Conservation (phyloP, 352 stramenopile genomes). For the Phytophthora kernoviae region DNA sequence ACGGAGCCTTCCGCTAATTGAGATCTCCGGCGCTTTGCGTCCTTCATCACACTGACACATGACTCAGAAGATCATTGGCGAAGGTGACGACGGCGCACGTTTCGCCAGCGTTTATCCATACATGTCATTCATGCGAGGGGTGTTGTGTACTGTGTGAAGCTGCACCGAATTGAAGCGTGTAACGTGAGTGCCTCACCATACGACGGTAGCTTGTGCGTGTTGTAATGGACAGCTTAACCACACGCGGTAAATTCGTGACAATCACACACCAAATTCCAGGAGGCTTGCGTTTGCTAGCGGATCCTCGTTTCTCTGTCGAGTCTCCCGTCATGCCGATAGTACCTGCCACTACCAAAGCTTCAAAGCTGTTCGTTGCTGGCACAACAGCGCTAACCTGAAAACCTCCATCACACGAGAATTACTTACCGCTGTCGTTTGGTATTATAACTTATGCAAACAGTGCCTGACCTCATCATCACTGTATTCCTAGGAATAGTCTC, state of each 20-base stretch:
- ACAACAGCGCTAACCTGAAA: too few species aligned
- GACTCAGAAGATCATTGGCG: too few species aligned
- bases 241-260: background rate
- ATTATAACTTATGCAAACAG: background rate
- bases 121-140: too few species aligned
- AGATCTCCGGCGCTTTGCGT: too few species aligned
- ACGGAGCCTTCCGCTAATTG: too few species aligned
- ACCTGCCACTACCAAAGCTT: background rate
- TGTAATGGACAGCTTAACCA: background rate
- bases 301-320: conserved; percentile 1
- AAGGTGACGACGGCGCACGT: too few species aligned
- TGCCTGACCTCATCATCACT: background rate
- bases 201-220: background rate
- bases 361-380: background rate
- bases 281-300: background rate
- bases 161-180: background rate
- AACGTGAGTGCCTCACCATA: background rate
- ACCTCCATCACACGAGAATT: background rate
- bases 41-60: too few species aligned
- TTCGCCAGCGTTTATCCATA: too few species aligned
- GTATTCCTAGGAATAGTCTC: conserved; percentile 1
- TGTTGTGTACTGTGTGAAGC: too few species aligned
- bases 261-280: background rate
- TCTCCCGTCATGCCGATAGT: background rate
- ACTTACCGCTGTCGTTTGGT: background rate